These are phyloP conservation scores for Phytophthora megakarya DNA, from an alignment of 352 stramenopile species.

Conservation along the genomic window DNA sequence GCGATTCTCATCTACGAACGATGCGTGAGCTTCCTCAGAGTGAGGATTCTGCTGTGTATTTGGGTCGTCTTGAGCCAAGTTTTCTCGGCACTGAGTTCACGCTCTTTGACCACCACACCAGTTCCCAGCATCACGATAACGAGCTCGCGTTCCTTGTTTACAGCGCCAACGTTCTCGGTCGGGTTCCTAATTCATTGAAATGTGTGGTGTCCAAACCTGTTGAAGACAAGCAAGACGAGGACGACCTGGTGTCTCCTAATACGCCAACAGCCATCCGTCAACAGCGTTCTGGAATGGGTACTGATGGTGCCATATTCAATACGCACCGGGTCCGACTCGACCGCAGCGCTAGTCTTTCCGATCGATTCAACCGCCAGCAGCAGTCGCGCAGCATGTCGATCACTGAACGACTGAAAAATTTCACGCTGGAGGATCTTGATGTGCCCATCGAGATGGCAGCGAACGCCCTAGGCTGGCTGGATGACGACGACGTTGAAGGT, in stretches of 20 bases:
- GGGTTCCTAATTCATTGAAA: conserved; percentile 75
- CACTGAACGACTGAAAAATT: conserved; percentile 55
- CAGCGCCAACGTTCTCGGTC: conserved; percentile 78
- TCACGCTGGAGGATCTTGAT: conserved; percentile 66
- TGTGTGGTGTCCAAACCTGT: conserved; percentile 42
- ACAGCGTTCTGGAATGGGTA: conserved; percentile 42
- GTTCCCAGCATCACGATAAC: conserved; percentile 49
- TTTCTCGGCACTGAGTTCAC: conserved; percentile 88
- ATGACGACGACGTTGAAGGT: conserved; percentile 57
- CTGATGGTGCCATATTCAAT: conserved; percentile 51
- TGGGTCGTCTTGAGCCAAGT: conserved; percentile 78
- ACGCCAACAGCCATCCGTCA: conserved; percentile 24
- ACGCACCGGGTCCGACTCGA: conserved; percentile 53
- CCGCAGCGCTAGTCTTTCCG: conserved; percentile 56
- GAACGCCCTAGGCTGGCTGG: conserved; percentile 45
- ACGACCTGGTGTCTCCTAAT: conserved; percentile 4
- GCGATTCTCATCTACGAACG: conserved; percentile 71
- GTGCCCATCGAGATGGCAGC: conserved; percentile 43
- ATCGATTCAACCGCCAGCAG: conserved; percentile 65
- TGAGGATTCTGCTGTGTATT: conserved; percentile 80
- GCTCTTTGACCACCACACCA: conserved; percentile 73
- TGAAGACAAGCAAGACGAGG: conserved; percentile 15
- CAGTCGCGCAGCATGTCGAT: conserved; percentile 53
- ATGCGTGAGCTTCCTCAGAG: conserved; percentile 77
- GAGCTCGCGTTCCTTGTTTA: conserved; percentile 84